Conservation (phyloP, 805 yeast species). For the Pichia gijzeniarum region DNA sequence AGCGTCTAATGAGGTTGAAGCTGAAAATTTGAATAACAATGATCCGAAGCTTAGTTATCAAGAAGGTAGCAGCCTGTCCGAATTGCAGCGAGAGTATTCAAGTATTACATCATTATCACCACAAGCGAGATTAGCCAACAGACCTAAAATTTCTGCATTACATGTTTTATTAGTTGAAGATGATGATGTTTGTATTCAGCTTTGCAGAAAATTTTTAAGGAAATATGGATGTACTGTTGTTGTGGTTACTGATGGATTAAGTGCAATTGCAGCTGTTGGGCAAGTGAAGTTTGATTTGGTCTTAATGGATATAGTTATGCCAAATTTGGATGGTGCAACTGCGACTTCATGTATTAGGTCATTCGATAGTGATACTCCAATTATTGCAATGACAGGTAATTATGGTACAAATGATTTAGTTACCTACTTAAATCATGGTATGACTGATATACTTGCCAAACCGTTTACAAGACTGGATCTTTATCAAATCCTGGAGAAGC, state of each 20-base stretch:
- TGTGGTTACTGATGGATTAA: conserved; percentile 86
- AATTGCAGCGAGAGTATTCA: too few species aligned
- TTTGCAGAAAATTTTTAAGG: conserved; percentile 74
- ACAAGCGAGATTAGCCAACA: conserved; percentile 17
- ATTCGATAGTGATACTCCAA: conserved; percentile 80
- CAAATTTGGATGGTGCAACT: conserved; percentile 80
- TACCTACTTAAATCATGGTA: conserved; percentile 77
- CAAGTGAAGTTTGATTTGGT: conserved; percentile 69
- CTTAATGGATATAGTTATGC: conserved; percentile 86
- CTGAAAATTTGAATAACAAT: too few species aligned
- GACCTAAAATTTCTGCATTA: conserved; percentile 36
- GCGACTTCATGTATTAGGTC: conserved; percentile 86
- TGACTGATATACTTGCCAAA: conserved; percentile 87
- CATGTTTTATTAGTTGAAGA: conserved; percentile 77
- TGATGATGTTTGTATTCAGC: conserved; percentile 73
- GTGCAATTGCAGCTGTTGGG: conserved; percentile 75
- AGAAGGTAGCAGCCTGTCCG: too few species aligned
- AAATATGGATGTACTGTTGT: conserved; percentile 92
- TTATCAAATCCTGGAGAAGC: conserved; percentile 70
- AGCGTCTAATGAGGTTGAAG: too few species aligned
- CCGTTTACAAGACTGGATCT: conserved; percentile 89
- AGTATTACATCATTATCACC: conserved; percentile 1
- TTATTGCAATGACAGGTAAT: conserved; percentile 91
- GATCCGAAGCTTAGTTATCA: too few species aligned
- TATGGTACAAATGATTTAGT: conserved; percentile 77